A percentile compares a stretch with the other conserved stretches of the same genome.
These are phyloP conservation scores for Phlebiopsis flavidoalba DNA, from an alignment of 768 basidiomycete genomes.

Conservation along the genomic window DNA sequence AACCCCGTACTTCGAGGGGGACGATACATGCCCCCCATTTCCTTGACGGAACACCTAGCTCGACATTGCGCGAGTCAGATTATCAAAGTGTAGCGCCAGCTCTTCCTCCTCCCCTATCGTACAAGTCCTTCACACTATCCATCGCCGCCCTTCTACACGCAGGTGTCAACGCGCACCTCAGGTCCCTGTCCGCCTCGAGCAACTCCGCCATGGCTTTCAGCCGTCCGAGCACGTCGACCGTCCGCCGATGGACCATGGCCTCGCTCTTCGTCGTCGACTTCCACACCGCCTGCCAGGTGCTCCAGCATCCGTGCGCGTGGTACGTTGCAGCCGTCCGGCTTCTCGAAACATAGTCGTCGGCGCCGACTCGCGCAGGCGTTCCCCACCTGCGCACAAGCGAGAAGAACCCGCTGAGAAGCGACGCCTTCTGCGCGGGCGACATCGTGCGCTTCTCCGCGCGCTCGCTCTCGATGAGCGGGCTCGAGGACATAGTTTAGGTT, in stretches of 20 bases:
- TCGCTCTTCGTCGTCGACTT: conserved; percentile 21
- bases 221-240: conserved; percentile 33
- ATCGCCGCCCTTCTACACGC: conserved; percentile 32
- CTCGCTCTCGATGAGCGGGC: neutral
- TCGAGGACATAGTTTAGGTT: neutral
- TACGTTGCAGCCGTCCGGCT: conserved; percentile 27
- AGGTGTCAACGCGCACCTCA: conserved; percentile 28
- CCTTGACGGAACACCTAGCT: neutral
- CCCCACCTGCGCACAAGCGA: conserved; percentile 31
- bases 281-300: conserved; percentile 35
- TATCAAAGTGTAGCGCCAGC: conserved; percentile 18
- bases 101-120: conserved; percentile 15
- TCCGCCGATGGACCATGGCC: conserved; percentile 20
- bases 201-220: conserved; percentile 27
- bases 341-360: conserved; percentile 5
- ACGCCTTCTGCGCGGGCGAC: conserved; percentile 24
- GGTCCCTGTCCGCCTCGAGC: conserved; percentile 27
- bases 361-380: conserved; percentile 22
- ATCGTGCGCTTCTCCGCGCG: conserved; percentile 13
- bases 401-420: conserved; percentile 31
- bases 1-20: neutral
- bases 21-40: neutral
- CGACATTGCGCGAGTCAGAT: conserved; percentile 1
- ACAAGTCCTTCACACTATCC: conserved; percentile 25
- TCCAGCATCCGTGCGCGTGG: conserved; percentile 32